phyloP scores from a whole-genome alignment of 163 green algal species.

The Chloromonas sp. region DNA sequence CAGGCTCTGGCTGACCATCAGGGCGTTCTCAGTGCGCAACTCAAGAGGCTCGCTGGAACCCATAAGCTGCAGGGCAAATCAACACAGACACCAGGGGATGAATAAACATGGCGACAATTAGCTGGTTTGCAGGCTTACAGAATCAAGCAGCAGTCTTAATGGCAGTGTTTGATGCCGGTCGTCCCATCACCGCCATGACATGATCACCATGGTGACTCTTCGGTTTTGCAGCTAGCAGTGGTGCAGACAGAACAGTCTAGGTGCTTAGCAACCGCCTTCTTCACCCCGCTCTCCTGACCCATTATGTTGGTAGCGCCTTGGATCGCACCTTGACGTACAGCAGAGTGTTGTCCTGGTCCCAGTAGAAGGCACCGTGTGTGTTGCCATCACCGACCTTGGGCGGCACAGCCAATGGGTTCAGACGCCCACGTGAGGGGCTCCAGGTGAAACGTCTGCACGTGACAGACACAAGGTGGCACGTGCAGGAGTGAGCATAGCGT shows the following conservation, averaged over 20 bases:
- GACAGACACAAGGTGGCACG: too few relatives aligned
- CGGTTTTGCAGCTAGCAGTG: neutral
- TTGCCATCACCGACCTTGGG: conserved; percentile 33
- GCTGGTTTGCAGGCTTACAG: too few relatives aligned
- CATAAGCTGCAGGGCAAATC: conserved; percentile 29
- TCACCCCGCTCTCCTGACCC: neutral
- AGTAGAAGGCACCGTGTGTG: conserved; percentile 41
- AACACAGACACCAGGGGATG: neutral
- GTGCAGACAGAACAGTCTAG: too few relatives aligned
- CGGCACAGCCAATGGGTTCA: conserved; percentile 1
- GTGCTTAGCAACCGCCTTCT: neutral
- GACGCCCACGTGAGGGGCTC: neutral
- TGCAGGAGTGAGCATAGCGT: too few relatives aligned
- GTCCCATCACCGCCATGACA: neutral
- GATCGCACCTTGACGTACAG: conserved; percentile 14
- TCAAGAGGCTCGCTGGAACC: conserved; percentile 19
- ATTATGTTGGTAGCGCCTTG: neutral
- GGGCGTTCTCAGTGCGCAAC: conserved; percentile 40
- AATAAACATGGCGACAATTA: too few relatives aligned
- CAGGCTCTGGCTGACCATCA: conserved; percentile 29
- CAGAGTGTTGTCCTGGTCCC: conserved; percentile 35
- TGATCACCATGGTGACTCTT: neutral
- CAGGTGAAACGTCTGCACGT: neutral
- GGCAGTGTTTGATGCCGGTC: too few relatives aligned
- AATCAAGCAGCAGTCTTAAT: too few relatives aligned